These are phyloP conservation scores for Candida succiphila DNA, from an alignment of 805 yeast genomes.

Conservation along the genomic window DNA sequence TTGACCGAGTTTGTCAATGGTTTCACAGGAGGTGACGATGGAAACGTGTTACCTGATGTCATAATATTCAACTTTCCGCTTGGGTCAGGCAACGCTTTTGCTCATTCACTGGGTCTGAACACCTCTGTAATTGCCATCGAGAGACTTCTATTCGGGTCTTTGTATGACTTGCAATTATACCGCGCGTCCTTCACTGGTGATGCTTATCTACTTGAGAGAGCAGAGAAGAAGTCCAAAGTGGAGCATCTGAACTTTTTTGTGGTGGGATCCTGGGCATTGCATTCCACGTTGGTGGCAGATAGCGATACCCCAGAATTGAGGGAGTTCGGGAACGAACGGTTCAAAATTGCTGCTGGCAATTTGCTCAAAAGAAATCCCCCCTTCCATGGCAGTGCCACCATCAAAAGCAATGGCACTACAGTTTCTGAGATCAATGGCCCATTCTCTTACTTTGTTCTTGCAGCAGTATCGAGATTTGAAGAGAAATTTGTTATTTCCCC, in stretches of 20 bases:
- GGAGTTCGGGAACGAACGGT: constrained; percentile 54
- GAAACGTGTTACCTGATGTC: no score
- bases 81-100: constrained; percentile 84
- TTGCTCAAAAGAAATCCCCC: constrained; percentile 40
- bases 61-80: constrained; percentile 44
- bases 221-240: constrained; percentile 8
- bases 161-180: constrained; percentile 33
- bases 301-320: constrained; percentile 64
- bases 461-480: constrained; percentile 50
- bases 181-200: constrained; percentile 31
- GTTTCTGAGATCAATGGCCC: constrained; percentile 21
- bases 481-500: constrained; percentile 58
- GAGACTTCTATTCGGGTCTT: constrained; percentile 20
- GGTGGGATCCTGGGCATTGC: constrained; percentile 79
- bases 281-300: constrained; percentile 76
- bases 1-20: constrained; percentile 65
- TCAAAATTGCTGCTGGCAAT: constrained; percentile 54
- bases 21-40: constrained; percentile 6
- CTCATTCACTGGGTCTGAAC: constrained; percentile 43
- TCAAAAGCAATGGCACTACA: constrained; percentile 8
- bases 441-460: constrained; percentile 50
- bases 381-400: constrained; percentile 33
- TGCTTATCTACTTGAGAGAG: constrained; percentile 15
- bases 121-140: constrained; percentile 25
- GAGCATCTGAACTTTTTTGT: constrained; percentile 33